Evolutionary conservation across 345 rosid genomes (phyloP).

Genomic region (Chamaenerion angustifolium): DNA sequence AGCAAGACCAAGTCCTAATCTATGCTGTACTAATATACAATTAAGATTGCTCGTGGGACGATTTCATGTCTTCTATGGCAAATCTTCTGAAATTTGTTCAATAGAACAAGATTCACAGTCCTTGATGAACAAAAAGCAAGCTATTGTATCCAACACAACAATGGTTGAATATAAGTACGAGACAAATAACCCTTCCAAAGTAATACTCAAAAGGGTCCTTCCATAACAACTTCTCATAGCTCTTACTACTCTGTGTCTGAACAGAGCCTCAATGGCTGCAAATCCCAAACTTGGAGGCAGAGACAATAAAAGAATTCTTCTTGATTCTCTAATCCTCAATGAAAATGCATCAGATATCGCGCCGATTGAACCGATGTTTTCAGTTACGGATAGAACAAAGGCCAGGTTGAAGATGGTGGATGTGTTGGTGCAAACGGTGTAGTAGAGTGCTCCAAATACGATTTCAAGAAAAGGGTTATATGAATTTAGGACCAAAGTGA

Average conservation of each 20-base stretch:
- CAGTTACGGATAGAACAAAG: slow-evolving; percentile 17
- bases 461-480: not conserved
- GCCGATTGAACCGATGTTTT: slow-evolving; percentile 5
- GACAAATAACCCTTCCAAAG: slow-evolving; percentile 20
- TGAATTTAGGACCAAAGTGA: not conserved
- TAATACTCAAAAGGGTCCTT: slow-evolving; percentile 6
- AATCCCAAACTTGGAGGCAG: slow-evolving; percentile 19
- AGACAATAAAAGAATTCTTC: slow-evolving; percentile 13
- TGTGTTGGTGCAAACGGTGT: slow-evolving; percentile 8
- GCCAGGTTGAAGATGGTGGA: slow-evolving; percentile 19
- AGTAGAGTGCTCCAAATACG: not conserved
- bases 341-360: slow-evolving; percentile 17
- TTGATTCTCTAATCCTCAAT: slow-evolving; percentile 11
- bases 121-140: slow-evolving; percentile 17
- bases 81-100: not conserved
- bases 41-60: too few relatives aligned
- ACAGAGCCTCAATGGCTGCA: slow-evolving; percentile 20
- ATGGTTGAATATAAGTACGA: slow-evolving; percentile 20
- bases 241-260: slow-evolving; percentile 14
- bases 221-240: slow-evolving; percentile 2
- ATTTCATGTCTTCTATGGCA: not conserved
- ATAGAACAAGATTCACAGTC: slow-evolving; percentile 3
- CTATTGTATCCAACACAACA: slow-evolving; percentile 26
- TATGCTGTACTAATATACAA: too few relatives aligned
- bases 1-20: too few relatives aligned